Evolutionary conservation across 1,139 yeast species (phyloP).

Genomic region (Candida freyschussii): DNA sequence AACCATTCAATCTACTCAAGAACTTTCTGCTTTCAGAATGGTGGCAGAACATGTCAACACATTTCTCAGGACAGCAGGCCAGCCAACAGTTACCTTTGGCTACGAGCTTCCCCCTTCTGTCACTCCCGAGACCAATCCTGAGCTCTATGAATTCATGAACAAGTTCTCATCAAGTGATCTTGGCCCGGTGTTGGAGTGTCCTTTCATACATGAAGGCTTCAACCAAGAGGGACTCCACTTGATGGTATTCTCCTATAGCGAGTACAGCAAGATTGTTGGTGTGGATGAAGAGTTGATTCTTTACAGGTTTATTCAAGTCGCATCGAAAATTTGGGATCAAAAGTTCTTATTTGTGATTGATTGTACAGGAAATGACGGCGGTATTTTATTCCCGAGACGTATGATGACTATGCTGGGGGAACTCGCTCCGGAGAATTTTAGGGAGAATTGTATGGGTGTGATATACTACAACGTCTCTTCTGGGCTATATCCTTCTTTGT

Average conservation of each 20-base stretch:
- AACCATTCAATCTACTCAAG: conserved; percentile 26
- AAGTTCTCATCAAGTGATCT: conserved; percentile 55
- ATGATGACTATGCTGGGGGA: conserved; percentile 31
- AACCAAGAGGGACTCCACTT: conserved; percentile 72
- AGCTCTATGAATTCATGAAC: conserved; percentile 69
- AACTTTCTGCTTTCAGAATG: conserved; percentile 11
- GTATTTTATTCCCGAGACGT: conserved; percentile 30
- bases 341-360: conserved; percentile 63
- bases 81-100: conserved; percentile 41
- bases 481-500: conserved; percentile 34
- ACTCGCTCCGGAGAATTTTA: conserved; percentile 43
- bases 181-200: conserved; percentile 38
- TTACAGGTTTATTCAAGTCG: conserved; percentile 61
- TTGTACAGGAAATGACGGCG: conserved; percentile 54
- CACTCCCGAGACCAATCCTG: conserved; percentile 43
- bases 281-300: conserved; percentile 52
- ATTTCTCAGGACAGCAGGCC: conserved; percentile 33
- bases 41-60: conserved; percentile 22
- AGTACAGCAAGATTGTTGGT: conserved; percentile 35
- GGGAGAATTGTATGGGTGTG: conserved; percentile 48
- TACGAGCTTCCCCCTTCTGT: conserved; percentile 52
- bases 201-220: conserved; percentile 58
- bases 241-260: conserved; percentile 48
- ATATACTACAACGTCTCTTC: conserved; percentile 62
- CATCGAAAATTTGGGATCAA: conserved; percentile 70